Conservation (phyloP, 75 land plant genomes). For the Selaginella tamariscina region DNA sequence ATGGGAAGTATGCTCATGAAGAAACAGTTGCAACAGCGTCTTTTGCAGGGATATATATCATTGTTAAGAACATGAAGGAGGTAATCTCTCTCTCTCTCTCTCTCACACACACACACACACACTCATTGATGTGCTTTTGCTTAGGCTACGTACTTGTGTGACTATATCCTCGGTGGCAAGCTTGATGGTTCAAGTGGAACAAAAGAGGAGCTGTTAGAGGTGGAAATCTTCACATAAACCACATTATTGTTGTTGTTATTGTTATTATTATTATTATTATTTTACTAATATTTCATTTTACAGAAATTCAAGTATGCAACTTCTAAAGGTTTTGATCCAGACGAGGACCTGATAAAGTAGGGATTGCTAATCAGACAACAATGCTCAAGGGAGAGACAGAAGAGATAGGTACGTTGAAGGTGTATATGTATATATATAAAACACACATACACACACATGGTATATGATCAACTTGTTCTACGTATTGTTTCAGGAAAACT, state of each 20-base stretch:
- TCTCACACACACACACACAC: background rate
- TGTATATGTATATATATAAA: background rate
- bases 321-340: conserved; percentile 79
- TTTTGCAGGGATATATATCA: conserved; percentile 73
- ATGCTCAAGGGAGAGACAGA: conserved; percentile 98
- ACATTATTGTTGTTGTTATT: conserved; percentile 4
- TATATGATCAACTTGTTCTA: background rate
- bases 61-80: conserved; percentile 80
- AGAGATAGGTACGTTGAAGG: conserved; percentile 59
- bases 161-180: conserved; percentile 77
- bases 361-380: conserved; percentile 96
- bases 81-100: conserved; percentile 19
- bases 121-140: background rate
- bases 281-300: background rate
- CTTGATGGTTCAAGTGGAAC: conserved; percentile 93
- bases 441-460: background rate
- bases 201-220: conserved; percentile 75
- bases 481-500: conserved; percentile 51
- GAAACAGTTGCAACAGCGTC: conserved; percentile 95
- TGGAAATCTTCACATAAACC: conserved; percentile 14
- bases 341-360: conserved; percentile 60
- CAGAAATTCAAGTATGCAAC: conserved; percentile 88
- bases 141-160: conserved; percentile 84
- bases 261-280: background rate
- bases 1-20: conserved; percentile 92